Evolutionary conservation across 2,329 filamentous ascomycete genomes (phyloP).

Genomic region (Didymella arachidicola): DNA sequence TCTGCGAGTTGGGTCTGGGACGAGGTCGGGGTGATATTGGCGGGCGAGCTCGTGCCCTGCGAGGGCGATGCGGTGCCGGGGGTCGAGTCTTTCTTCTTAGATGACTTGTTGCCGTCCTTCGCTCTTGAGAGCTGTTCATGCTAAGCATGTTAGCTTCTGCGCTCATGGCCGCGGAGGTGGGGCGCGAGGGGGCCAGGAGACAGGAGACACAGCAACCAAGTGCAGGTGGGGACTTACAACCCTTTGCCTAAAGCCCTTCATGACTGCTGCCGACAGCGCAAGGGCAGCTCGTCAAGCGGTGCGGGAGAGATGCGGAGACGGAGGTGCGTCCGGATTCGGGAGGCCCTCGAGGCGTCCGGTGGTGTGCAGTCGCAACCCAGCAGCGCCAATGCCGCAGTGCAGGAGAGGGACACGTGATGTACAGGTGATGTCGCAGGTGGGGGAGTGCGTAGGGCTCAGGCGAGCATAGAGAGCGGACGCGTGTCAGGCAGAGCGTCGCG

Average conservation of each 20-base stretch:
- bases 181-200: constrained; percentile 29
- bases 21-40: constrained; percentile 80
- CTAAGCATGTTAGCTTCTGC: constrained; percentile 62
- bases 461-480: constrained; percentile 42
- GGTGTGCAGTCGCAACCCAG: constrained; percentile 27
- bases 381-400: constrained; percentile 37
- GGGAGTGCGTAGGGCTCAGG: constrained; percentile 34
- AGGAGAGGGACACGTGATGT: constrained; percentile 28
- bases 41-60: constrained; percentile 66
- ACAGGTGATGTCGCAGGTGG: constrained; percentile 25
- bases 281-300: constrained; percentile 38
- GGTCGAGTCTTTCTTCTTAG: constrained; percentile 66
- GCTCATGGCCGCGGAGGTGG: constrained; percentile 37
- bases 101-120: constrained; percentile 80
- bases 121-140: constrained; percentile 88
- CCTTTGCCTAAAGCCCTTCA: constrained; percentile 98
- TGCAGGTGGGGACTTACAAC: constrained; percentile 72
- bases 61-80: constrained; percentile 82
- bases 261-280: constrained; percentile 65
- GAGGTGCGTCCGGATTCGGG: constrained; percentile 26
- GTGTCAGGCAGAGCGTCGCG: constrained; percentile 38
- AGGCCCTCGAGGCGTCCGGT: not conserved
- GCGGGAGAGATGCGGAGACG: constrained; percentile 38
- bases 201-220: constrained; percentile 25
- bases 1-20: constrained; percentile 89